Conservation (phyloP, 768 basidiomycete genomes). For the Crucibulum laeve region DNA sequence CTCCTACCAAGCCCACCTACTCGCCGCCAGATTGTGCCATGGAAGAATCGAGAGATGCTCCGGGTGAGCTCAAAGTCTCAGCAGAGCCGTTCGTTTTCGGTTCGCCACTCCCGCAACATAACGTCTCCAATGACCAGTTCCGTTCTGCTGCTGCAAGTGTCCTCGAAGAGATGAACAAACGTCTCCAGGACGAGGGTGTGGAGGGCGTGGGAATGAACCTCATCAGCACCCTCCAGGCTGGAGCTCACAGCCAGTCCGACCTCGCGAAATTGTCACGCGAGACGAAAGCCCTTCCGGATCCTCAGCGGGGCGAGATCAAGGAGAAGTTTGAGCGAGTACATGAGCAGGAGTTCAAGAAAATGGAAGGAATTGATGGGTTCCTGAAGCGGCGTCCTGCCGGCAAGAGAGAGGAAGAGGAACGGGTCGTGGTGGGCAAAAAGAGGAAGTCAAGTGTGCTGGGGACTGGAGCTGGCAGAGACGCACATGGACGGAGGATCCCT, state of each 20-base stretch:
- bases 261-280: slow-evolving; percentile 14
- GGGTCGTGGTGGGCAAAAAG: slow-evolving; percentile 31
- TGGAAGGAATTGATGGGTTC: slow-evolving; percentile 66
- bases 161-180: slow-evolving; percentile 78
- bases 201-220: slow-evolving; percentile 41
- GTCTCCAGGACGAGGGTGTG: slow-evolving; percentile 56
- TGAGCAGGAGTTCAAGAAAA: slow-evolving; percentile 62
- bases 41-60: slow-evolving; percentile 15
- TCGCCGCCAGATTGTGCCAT: neutral
- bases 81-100: slow-evolving; percentile 70
- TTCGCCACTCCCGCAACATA: slow-evolving; percentile 63
- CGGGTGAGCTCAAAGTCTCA: slow-evolving; percentile 9
- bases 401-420: slow-evolving; percentile 15
- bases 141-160: slow-evolving; percentile 62
- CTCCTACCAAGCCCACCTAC: slow-evolving; percentile 4
- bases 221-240: slow-evolving; percentile 36
- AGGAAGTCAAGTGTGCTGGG: slow-evolving; percentile 52
- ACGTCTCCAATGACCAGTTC: slow-evolving; percentile 64
- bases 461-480: slow-evolving; percentile 9
- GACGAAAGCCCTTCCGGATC: slow-evolving; percentile 25
- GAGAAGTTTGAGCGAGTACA: slow-evolving; percentile 58
- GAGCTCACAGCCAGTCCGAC: slow-evolving; percentile 13
- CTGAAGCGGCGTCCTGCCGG: slow-evolving; percentile 24
- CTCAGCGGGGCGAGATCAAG: slow-evolving; percentile 23
- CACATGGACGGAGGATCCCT: slow-evolving; percentile 17